A percentile compares a stretch with the other conserved stretches of the same genome.
These are phyloP conservation scores for Aspergillus olivimuriae DNA, from an alignment of 495 filamentous ascomycete genomes.

Conservation along the genomic window DNA sequence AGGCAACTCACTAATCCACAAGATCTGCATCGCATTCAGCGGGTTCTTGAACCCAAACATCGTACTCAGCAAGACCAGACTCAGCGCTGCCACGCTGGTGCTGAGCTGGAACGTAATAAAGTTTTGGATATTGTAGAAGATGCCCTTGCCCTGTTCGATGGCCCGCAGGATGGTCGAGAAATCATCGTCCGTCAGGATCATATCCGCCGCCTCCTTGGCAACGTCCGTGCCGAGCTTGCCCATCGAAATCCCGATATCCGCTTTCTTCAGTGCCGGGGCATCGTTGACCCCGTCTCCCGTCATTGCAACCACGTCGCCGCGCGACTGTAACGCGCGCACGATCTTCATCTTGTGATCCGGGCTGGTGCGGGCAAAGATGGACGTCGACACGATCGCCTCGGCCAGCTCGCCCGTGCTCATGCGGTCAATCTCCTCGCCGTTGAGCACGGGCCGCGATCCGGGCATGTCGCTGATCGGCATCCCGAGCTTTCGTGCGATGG, in stretches of 20 bases:
- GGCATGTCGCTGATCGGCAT: conserved; percentile 61
- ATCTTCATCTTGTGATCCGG: conserved; percentile 99
- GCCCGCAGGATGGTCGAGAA: conserved; percentile 95
- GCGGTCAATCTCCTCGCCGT: conserved; percentile 81
- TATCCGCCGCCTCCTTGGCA: conserved; percentile 98
- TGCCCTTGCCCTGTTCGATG: conserved; percentile 97
- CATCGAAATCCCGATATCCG: conserved; percentile 98
- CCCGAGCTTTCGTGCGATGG: conserved; percentile 86
- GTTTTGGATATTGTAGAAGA: conserved; percentile 99
- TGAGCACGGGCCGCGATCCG: conserved; percentile 60
- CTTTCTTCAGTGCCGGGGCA: conserved; percentile 92
- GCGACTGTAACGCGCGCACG: conserved; percentile 79
- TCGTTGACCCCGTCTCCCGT: conserved; percentile 98
- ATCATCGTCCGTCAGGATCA: conserved; percentile 97
- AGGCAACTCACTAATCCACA: conserved; percentile 87
- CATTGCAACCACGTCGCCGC: conserved; percentile 98
- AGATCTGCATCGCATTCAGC: conserved; percentile 97
- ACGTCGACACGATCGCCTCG: conserved; percentile 75
- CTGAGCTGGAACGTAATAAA: conserved; percentile 98
- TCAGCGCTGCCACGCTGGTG: conserved; percentile 89
- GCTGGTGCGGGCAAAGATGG: conserved; percentile 92
- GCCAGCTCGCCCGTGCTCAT: conserved; percentile 82
- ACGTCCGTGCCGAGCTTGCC: conserved; percentile 92
- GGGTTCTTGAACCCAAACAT: conserved; percentile 89
- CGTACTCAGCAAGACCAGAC: conserved; percentile 85